A percentile compares a stretch with the other conserved stretches of the same genome.
Conservation (phyloP, 1,284 basidiomycete species). For the Apiotrichum laibachii region DNA sequence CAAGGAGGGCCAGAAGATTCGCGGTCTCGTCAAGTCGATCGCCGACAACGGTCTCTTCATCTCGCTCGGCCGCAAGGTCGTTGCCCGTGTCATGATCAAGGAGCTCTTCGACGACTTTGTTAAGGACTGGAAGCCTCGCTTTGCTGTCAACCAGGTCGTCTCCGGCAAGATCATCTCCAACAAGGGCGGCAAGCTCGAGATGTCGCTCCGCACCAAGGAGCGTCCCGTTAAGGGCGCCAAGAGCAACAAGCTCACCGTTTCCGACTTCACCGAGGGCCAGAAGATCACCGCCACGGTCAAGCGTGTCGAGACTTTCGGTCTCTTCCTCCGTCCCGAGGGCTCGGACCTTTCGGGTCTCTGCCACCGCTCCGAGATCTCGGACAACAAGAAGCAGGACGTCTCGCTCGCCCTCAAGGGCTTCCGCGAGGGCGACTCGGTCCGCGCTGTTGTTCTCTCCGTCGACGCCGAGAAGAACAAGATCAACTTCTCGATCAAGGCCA, state of each 20-base stretch:
- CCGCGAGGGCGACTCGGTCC: slow-evolving; percentile 80
- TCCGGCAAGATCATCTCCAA: slow-evolving; percentile 77
- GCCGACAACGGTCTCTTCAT: slow-evolving; percentile 84
- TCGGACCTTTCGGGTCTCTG: slow-evolving; percentile 85
- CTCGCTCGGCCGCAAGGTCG: slow-evolving; percentile 72
- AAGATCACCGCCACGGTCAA: slow-evolving; percentile 72
- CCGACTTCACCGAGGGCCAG: slow-evolving; percentile 68
- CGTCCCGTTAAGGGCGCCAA: slow-evolving; percentile 53
- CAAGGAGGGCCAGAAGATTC: slow-evolving; percentile 67
- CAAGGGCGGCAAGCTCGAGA: slow-evolving; percentile 77
- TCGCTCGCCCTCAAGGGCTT: slow-evolving; percentile 74
- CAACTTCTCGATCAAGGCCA: slow-evolving; percentile 85
- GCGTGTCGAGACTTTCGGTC: slow-evolving; percentile 75
- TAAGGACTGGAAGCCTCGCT: slow-evolving; percentile 89
- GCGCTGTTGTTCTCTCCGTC: slow-evolving; percentile 71
- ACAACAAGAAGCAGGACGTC: slow-evolving; percentile 76
- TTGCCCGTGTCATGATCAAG: slow-evolving; percentile 89
- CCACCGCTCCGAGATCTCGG: slow-evolving; percentile 87
- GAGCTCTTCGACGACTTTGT: slow-evolving; percentile 89
- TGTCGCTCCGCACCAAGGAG: slow-evolving; percentile 68
- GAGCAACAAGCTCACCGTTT: slow-evolving; percentile 45
- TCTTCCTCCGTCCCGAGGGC: slow-evolving; percentile 84
- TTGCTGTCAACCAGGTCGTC: slow-evolving; percentile 78
- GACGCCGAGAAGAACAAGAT: slow-evolving; percentile 74
- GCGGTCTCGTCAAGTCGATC: slow-evolving; percentile 87